phyloP scores from a whole-genome alignment of 441 rosid species.

The Syzygium syzygioides region DNA sequence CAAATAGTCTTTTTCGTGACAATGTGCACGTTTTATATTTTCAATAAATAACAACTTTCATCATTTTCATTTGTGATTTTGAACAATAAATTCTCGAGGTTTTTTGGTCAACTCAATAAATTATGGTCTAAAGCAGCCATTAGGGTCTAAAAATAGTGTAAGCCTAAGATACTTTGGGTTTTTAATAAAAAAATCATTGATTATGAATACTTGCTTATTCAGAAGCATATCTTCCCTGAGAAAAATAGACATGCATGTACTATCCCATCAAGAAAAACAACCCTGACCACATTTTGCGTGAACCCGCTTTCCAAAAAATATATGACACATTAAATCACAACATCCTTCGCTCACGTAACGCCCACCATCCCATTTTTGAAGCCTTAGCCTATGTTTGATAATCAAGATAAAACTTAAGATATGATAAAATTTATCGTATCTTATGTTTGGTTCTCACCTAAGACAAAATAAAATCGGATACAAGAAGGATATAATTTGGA shows the following conservation, averaged over 20 bases:
- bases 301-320: background rate
- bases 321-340: background rate
- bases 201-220: background rate
- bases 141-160: background rate
- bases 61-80: background rate
- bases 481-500: too few relatives aligned
- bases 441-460: too few relatives aligned
- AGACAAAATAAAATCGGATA: too few relatives aligned
- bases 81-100: background rate
- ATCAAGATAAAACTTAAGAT: too few relatives aligned
- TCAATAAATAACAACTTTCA: background rate
- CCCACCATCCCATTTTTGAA: background rate
- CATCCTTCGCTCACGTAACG: background rate
- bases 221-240: background rate
- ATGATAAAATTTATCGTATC: too few relatives aligned
- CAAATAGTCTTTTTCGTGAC: background rate
- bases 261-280: background rate
- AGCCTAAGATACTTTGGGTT: background rate
- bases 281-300: background rate
- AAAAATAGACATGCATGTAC: background rate
- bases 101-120: background rate
- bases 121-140: background rate
- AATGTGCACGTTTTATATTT: background rate
- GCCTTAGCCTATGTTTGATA: too few relatives aligned
- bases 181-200: background rate